Conservation (phyloP, 208 protist species). For the Lotmaria passim region DNA sequence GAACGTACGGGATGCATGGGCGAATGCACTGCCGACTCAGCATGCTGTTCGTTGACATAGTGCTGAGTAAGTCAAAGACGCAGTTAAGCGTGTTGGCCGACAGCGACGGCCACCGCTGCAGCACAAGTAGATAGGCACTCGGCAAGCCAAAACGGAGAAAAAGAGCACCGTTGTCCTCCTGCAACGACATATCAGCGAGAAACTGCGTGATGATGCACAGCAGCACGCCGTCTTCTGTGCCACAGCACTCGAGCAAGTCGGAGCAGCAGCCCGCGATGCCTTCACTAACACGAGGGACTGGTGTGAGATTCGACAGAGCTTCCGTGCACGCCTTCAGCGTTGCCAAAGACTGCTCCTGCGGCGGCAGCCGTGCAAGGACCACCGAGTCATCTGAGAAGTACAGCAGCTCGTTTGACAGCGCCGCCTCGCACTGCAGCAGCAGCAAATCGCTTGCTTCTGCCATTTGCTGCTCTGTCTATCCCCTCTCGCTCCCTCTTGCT, state of each 20-base stretch:
- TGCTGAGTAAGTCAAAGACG: constrained; percentile 79
- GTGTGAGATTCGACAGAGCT: constrained; percentile 29
- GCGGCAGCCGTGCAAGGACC: background rate
- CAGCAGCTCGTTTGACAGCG: background rate
- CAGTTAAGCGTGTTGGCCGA: constrained; percentile 60
- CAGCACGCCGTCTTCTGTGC: constrained; percentile 14
- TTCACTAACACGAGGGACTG: constrained; percentile 53
- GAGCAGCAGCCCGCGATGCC: constrained; percentile 52
- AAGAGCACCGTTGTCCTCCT: constrained; percentile 63
- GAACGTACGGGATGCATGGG: constrained; percentile 74
- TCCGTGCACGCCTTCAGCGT: constrained; percentile 48
- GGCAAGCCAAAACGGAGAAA: constrained; percentile 63
- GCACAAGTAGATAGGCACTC: constrained; percentile 59
- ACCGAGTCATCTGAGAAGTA: background rate
- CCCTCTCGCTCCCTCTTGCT: background rate
- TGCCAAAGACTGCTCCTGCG: constrained; percentile 19
- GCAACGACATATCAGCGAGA: constrained; percentile 65
- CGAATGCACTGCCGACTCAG: constrained; percentile 47
- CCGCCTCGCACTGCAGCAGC: constrained; percentile 22
- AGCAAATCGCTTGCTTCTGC: background rate
- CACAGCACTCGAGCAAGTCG: constrained; percentile 54
- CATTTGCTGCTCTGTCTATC: background rate
- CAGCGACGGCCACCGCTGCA: constrained; percentile 53
- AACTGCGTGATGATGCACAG: constrained; percentile 40
- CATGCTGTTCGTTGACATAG: constrained; percentile 58